Base-by-base conservation (phyloP, 768 basidiomycete genomes). In the Suillus plorans region DNA sequence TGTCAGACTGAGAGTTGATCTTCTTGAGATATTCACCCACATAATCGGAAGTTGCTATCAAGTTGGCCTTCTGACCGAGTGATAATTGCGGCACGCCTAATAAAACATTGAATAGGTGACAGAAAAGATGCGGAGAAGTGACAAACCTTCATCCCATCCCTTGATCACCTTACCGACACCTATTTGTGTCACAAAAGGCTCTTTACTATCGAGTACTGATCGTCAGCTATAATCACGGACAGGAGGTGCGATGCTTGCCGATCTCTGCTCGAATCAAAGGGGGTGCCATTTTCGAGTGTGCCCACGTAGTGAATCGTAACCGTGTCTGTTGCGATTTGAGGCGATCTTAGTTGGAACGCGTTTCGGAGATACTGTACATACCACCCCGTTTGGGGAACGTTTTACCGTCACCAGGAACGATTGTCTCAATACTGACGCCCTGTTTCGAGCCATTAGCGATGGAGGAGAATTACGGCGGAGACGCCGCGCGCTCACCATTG, bases 101-200 rank as follows among this genome's bases (percentile, higher is more conserved):
- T 62, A 60, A 66, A 71, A 66, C 65, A 67, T 73, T 68, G 60
- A n/a, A n/a, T n/a, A 34, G 49, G 22, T 55, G 18, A 10, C 36
- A 60, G 7, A 10, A n/a, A 55, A 42, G 13, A 41, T 14, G 4
- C 42, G 36, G 52, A 22, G 10, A 14, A 16, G 9, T 34, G 42
- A 77, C 83, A 69, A 68, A 89, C 94, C 94, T 75, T 94, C 91
- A 71, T 95, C 94, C 94, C 93, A 95, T 37, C 94, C 92, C 72
- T 82, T 89, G 79, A 96, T 95, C 56, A 96, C 94, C 72, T 89
- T 87, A 9, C 91, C 90, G 22, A 86, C 80, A 53, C 94, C 92
- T 67, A 94, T 94, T 72, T 85, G 72, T 4, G 90, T 92, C 66
- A 76, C 70, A 74, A 95, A 94, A 1, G 91, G 85, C 0, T 4